phyloP scores from a whole-genome alignment of 805 yeast genomes.

The Barnettozyma sp. region DNA sequence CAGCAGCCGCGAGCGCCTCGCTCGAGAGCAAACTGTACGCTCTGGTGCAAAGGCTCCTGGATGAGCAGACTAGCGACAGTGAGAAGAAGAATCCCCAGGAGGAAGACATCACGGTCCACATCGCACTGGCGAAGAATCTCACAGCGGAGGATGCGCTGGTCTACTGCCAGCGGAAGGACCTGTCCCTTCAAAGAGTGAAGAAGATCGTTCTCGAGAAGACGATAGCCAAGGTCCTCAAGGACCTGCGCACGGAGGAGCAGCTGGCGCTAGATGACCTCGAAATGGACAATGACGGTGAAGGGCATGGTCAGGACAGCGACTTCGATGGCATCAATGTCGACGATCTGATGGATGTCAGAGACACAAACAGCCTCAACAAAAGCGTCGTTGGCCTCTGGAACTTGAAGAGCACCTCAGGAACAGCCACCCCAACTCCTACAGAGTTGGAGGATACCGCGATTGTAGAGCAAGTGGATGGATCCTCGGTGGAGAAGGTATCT shows the following conservation, averaged over 20 bases:
- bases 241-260: constrained; percentile 53
- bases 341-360: constrained; percentile 58
- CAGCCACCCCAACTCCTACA: constrained; percentile 3
- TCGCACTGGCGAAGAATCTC: constrained; percentile 60
- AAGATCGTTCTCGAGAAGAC: constrained; percentile 54
- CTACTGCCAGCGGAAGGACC: constrained; percentile 58
- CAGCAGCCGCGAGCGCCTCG: constrained; percentile 23
- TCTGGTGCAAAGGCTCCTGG: constrained; percentile 49
- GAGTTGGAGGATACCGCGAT: constrained; percentile 8
- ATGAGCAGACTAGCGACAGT: constrained; percentile 47
- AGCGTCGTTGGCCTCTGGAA: constrained; percentile 71
- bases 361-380: constrained; percentile 66
- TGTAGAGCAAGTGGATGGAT: constrained; percentile 13
- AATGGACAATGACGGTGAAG: constrained; percentile 23
- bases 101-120: constrained; percentile 29
- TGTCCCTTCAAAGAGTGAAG: constrained; percentile 63
- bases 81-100: constrained; percentile 27
- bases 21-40: constrained; percentile 53
- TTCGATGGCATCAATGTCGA: constrained; percentile 29
- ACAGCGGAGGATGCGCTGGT: constrained; percentile 43
- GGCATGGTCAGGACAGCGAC: constrained; percentile 32
- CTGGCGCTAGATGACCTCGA: constrained; percentile 35
- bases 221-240: constrained; percentile 50
- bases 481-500: constrained; percentile 29
- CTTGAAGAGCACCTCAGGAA: constrained; percentile 17